Base-by-base conservation (phyloP, 441 rosid genomes). In the Aleurites moluccanus region DNA sequence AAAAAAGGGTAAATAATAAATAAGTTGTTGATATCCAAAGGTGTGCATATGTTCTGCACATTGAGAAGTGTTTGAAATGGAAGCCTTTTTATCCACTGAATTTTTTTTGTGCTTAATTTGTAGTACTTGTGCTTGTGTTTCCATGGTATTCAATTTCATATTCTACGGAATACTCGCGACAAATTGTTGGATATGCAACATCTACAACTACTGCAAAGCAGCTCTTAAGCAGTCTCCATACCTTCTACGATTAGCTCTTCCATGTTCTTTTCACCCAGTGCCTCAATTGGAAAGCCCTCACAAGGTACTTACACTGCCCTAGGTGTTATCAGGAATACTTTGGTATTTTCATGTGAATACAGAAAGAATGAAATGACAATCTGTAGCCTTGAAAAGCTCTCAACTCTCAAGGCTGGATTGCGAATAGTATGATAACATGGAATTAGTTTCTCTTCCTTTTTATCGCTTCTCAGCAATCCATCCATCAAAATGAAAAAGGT, bases 171-270 rank as follows among this genome's bases (percentile, higher is more conserved):
- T 66, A 44, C 10, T 42, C 21, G n/a, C 13, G 6, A 20, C 40
- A 67, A 27, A 45, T 47, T 25, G n/a, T 67, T 47, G 38, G n/a
- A 67, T 67, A 25, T 67, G 40, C 70, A 67, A 57, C 70, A 67
- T 20, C 35, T 47, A 67, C 40, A 67, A 47, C 70, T 52, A 67
- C 40, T 25, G 15, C 7, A 67, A 47, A 20, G 57, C 53, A 47
- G 53, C n/a, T 11, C 6, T 67, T 67, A 40, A 28, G 10, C 56
- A 47, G 18, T 52, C 57, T 14, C 14, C 33, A 47, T 5, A 15
- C 57, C 40, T 67, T 47, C n/a, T 67, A 47, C 70, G 5, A 67
- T 45, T 10, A 13, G 21, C 23, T 21, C 33, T 8, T 16, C 57
- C 16, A 27, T 38, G 16, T 25, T 67, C n/a, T 44, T 44, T 11